Evolutionary conservation across 371 early-diverging fungal species (phyloP), one percentile per base, ranked within the genome.

Genomic region (Mucor mucedo): DNA sequence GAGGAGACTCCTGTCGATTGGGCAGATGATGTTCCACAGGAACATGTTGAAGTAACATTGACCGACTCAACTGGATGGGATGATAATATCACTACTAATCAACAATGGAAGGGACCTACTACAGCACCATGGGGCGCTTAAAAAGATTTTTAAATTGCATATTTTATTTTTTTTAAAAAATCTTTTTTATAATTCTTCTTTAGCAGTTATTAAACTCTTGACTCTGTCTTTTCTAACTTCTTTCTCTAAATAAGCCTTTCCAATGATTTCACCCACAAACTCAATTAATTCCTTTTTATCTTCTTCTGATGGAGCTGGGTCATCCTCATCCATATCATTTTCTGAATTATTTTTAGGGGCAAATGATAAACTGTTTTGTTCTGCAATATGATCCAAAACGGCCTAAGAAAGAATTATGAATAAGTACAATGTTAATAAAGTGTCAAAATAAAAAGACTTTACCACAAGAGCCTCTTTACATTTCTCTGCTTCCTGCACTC

Each of bases 391-490:
- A 16, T 52, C 52, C 60, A 71, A 41, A 11, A 71, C 52, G 35
- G 63, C 35, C 70, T 69, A 27, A 38, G 16, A 6, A 41, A 42
- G 13, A 41, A 42, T 32, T 11, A 4, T 21, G 21, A 21, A 11
- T 13, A 5, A n/a, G 41, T 28, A 14, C 27, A n/a, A n/a, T 8
- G 1, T 6, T 42, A 4, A 0, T n/a, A 8, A 16, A 28, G 1
- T 45, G 4, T 38, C 21, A 7, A 35, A 7, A 33, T 6, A 29
- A 10, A 29, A 33, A 1, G 4, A 16, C 47, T 60, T 68, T 59
- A 74, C 76, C 70, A 75, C 57, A 28, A 82, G 58, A 1, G 83
- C 83, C 9, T 76, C 71, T 60, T 66, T 69, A 49, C 83, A 82
- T 45, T 68, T 76, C 10, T 54, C 41, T 1, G 80, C 83, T 47